These are phyloP conservation scores for Skeletonema potamos DNA, from an alignment of 108 stramenopile genomes.

Conservation along the genomic window DNA sequence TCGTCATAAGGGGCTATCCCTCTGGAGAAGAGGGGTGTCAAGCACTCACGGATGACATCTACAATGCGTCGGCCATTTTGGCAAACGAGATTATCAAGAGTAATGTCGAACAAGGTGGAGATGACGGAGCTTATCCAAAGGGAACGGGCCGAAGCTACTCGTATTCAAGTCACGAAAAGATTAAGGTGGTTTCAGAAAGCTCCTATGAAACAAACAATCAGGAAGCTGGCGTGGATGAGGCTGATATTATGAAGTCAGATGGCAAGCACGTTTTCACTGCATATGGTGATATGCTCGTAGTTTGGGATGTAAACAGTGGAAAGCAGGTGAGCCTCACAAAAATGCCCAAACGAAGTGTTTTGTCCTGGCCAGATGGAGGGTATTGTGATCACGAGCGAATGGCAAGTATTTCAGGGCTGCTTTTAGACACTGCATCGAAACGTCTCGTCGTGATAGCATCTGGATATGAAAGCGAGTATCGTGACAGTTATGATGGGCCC, in stretches of 20 bases:
- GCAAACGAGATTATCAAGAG: no score
- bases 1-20: no score
- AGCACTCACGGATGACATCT: no score
- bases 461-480: neutral
- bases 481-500: neutral
- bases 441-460: neutral
- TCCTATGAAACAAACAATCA: conserved; percentile 64
- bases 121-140: no score
- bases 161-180: no score
- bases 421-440: neutral
- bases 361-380: no score
- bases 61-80: no score
- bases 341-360: no score
- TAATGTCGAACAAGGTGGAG: no score
- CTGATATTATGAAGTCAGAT: conserved; percentile 54
- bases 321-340: no score
- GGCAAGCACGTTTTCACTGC: conserved; percentile 50
- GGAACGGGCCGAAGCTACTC: no score
- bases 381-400: neutral
- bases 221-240: conserved; percentile 54
- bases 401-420: neutral
- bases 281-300: conserved; percentile 38
- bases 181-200: conserved; percentile 2
- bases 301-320: conserved; percentile 5
- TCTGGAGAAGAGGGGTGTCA: no score